These are phyloP conservation scores for Arthrobotrys megalospora DNA, from an alignment of 2,329 filamentous ascomycete species.

Conservation along the genomic window DNA sequence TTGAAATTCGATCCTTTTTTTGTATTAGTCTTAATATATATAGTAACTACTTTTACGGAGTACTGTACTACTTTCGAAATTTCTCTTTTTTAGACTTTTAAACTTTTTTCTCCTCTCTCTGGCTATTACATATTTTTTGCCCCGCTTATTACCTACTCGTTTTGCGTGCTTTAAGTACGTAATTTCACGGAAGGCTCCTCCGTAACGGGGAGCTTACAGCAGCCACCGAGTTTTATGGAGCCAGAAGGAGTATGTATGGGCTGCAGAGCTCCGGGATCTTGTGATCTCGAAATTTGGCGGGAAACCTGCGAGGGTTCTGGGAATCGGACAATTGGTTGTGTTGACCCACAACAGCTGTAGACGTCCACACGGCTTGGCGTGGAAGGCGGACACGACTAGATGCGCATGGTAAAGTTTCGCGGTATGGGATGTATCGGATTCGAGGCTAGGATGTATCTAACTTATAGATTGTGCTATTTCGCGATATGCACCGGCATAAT, in stretches of 20 bases:
- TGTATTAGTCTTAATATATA: slow-evolving; percentile 28
- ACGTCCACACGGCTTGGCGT: too few relatives aligned
- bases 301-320: not conserved
- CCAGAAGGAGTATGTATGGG: slow-evolving; percentile 8
- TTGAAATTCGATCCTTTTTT: slow-evolving; percentile 16
- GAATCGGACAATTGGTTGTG: not conserved
- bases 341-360: too few relatives aligned
- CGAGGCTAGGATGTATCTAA: too few relatives aligned
- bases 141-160: slow-evolving; percentile 28
- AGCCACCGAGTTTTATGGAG: slow-evolving; percentile 23
- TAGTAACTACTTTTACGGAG: slow-evolving; percentile 10
- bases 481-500: too few relatives aligned
- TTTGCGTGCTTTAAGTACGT: slow-evolving; percentile 16
- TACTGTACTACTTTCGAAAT: not conserved
- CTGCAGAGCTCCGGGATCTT: slow-evolving; percentile 14
- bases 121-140: not conserved
- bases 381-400: not conserved
- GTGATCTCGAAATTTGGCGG: not conserved
- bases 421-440: too few relatives aligned
- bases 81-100: not conserved
- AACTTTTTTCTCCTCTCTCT: not conserved
- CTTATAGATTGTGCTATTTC: too few relatives aligned
- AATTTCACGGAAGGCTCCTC: slow-evolving; percentile 28
- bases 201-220: slow-evolving; percentile 22
- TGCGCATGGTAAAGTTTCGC: too few relatives aligned